Conservation (phyloP, 2,329 filamentous ascomycete species). For the Phyllosticta ampelicida region DNA sequence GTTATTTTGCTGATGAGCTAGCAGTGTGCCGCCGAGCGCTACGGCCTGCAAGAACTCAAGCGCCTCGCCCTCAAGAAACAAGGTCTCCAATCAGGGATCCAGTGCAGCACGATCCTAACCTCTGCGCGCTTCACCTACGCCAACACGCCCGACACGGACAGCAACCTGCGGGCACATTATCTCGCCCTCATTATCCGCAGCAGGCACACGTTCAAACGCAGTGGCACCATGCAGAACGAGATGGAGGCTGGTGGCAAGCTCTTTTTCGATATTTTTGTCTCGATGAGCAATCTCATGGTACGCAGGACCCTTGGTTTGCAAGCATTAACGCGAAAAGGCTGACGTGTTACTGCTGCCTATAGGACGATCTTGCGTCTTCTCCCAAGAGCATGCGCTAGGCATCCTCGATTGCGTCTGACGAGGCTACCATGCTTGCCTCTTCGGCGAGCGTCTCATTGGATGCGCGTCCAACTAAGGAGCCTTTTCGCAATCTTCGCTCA, state of each 20-base stretch:
- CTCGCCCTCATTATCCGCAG: slow-evolving; percentile 85
- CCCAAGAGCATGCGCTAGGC: background rate
- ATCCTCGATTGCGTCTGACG: background rate
- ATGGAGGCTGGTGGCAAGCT: slow-evolving; percentile 81
- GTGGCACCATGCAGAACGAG: slow-evolving; percentile 90
- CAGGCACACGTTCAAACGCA: slow-evolving; percentile 80
- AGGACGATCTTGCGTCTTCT: background rate
- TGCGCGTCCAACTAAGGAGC: background rate
- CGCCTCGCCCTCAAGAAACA: slow-evolving; percentile 78
- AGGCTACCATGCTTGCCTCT: background rate
- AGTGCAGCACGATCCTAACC: slow-evolving; percentile 72
- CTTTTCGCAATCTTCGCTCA: background rate
- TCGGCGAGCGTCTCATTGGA: background rate
- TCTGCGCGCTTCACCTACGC: slow-evolving; percentile 85
- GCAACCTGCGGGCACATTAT: slow-evolving; percentile 83
- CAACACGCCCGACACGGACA: slow-evolving; percentile 80
- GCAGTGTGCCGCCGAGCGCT: slow-evolving; percentile 69
- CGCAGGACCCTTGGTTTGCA: background rate
- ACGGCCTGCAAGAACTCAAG: slow-evolving; percentile 75
- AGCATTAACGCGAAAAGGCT: background rate
- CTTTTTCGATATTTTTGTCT: slow-evolving; percentile 91
- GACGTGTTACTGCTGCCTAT: background rate
- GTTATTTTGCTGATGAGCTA: slow-evolving; percentile 11
- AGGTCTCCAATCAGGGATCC: slow-evolving; percentile 73
- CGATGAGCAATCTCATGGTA: slow-evolving; percentile 83